Evolutionary conservation across 495 filamentous ascomycete genomes (phyloP), one percentile per base, ranked within the genome.

Genomic region (Venustampulla echinocandica): DNA sequence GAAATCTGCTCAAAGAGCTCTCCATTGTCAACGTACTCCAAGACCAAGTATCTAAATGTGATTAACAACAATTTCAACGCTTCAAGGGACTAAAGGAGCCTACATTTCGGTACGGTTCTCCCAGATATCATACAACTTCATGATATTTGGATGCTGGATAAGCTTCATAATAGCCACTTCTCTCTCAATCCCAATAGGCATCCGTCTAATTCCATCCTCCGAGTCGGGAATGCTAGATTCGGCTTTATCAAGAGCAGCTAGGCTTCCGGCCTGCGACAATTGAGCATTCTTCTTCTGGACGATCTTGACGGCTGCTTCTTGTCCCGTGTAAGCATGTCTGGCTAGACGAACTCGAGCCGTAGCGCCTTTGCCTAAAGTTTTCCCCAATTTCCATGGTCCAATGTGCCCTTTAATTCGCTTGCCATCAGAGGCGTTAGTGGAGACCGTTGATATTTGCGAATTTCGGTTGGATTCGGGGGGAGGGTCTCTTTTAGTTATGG

Each of bases 101-200:
- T 70, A 98, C 89, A 98, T 77, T 61, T 97, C 87, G 36, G 84
- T 80, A 13, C 83, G 72, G 56, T 95, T 95, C 69, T 97, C 93
- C 90, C 90, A 99, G 13, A 97, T 84, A 64, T 97, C 93, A 57
- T 85, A 85, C 7, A 99, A 64, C 46, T 81, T 82, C 57, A 96
- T 86, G 42, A 99, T 85, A 61, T 97, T 87, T 0, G 80, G 85
- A 66, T 99, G 92, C 50, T 90, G 80, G 42, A 97, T 87, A 30
- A 97, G 72, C 62, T 93, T 97, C 80, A 97, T 90, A 48, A 98
- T 90, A 9, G 87, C 85, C 6, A 61, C 53, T 58, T 98, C 92
- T 27, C 92, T 74, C 59, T 97, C 92, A 38, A 97, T 85, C 1
- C 81, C 83, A 53, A 84, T 76, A 1, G 90, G 90, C 66, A 96